phyloP scores from a whole-genome alignment of 129 eudicot species.

The Solidago caesia region DNA sequence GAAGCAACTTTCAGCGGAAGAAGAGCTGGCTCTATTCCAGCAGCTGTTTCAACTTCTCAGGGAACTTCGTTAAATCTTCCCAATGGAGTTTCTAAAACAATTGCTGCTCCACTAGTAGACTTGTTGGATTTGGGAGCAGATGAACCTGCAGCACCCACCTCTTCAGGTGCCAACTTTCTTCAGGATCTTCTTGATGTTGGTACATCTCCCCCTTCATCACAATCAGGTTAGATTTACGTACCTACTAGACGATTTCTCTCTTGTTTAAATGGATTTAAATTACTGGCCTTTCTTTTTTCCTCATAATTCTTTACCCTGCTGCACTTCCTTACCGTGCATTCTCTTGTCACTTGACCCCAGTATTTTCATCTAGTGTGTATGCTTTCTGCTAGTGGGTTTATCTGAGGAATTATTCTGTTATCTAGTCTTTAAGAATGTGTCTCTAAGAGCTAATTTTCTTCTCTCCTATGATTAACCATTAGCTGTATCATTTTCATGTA shows the following conservation, averaged over 20 bases:
- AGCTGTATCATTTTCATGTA: background rate
- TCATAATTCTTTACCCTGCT: background rate
- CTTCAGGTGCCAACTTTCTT: constrained; percentile 85
- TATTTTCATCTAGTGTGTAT: background rate
- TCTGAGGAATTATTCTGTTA: background rate
- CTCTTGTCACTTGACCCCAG: background rate
- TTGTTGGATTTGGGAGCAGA: constrained; percentile 82
- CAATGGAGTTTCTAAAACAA: constrained; percentile 69
- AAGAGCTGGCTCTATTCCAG: constrained; percentile 73
- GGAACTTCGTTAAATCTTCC: constrained; percentile 37
- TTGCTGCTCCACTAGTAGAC: constrained; percentile 81
- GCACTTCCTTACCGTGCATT: background rate
- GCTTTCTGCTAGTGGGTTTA: background rate
- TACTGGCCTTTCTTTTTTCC: background rate
- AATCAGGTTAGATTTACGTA: constrained; percentile 52
- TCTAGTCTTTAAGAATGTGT: background rate
- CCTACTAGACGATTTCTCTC: background rate
- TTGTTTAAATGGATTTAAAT: background rate
- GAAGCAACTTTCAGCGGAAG: constrained; percentile 84
- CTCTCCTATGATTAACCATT: background rate
- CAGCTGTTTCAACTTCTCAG: constrained; percentile 59
- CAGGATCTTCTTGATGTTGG: constrained; percentile 97
- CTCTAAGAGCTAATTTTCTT: background rate
- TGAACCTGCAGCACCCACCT: constrained; percentile 57
- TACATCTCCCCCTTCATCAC: constrained; percentile 50